Evolutionary conservation across 768 basidiomycete species (phyloP).

Genomic region (Saitozyma podzolica): DNA sequence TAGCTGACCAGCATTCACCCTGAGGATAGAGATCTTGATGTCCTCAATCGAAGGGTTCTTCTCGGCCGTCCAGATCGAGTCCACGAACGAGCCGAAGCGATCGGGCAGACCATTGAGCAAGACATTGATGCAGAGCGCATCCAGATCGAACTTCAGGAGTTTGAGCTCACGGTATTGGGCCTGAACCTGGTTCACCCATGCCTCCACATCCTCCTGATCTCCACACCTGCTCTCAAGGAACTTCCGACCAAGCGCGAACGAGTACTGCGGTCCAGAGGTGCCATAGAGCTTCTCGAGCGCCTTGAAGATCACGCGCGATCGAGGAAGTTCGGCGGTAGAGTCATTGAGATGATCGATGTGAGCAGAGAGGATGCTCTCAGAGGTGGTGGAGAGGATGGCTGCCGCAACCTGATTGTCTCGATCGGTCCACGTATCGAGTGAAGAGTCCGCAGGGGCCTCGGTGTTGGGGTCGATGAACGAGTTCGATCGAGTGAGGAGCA

Average conservation of each 20-base stretch:
- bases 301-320: slow-evolving; percentile 4
- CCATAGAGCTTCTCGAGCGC: slow-evolving; percentile 10
- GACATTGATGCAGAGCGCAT: slow-evolving; percentile 10
- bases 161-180: slow-evolving; percentile 13
- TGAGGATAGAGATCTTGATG: slow-evolving; percentile 3
- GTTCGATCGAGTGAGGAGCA: slow-evolving; percentile 5
- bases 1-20: slow-evolving; percentile 11
- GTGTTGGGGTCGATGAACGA: slow-evolving; percentile 1
- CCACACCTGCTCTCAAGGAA: slow-evolving; percentile 7
- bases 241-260: slow-evolving; percentile 5
- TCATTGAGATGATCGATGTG: slow-evolving; percentile 7
- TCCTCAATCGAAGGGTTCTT: slow-evolving; percentile 7
- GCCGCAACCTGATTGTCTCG: slow-evolving; percentile 11
- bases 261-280: slow-evolving; percentile 12
- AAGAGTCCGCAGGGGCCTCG: neutral
- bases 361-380: slow-evolving; percentile 5
- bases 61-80: slow-evolving; percentile 5
- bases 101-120: slow-evolving; percentile 12
- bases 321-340: neutral
- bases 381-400: slow-evolving; percentile 5
- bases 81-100: slow-evolving; percentile 10
- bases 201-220: slow-evolving; percentile 9
- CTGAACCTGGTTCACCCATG: slow-evolving; percentile 7
- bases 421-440: neutral
- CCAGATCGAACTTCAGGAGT: slow-evolving; percentile 5